phyloP scores from a whole-genome alignment of 257 asterid species.

The Ilex asprella region DNA sequence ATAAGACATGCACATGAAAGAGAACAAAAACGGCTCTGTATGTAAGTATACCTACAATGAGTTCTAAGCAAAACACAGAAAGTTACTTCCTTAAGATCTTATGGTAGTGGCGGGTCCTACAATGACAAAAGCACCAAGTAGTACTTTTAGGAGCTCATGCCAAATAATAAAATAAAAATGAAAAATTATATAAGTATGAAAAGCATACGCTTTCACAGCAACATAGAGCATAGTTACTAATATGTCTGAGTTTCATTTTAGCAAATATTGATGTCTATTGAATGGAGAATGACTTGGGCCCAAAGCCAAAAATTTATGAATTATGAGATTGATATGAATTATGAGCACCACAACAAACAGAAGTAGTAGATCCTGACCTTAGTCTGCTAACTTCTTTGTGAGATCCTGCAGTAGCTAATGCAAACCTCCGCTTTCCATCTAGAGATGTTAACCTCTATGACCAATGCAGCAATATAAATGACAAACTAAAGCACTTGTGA shows the following conservation, averaged over 20 bases:
- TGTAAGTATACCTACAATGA: constrained; percentile 60
- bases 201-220: neutral
- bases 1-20: constrained; percentile 1
- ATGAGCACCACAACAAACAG: neutral
- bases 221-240: too few relatives aligned
- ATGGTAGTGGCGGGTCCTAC: constrained; percentile 85
- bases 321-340: neutral
- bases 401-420: constrained; percentile 95
- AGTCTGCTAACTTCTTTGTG: constrained; percentile 96
- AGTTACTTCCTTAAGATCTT: constrained; percentile 72
- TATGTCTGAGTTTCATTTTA: neutral
- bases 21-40: constrained; percentile 5
- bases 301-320: neutral
- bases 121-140: constrained; percentile 18
- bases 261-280: neutral
- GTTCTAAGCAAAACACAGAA: constrained; percentile 89
- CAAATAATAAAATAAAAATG: neutral
- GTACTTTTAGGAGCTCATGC: constrained; percentile 19
- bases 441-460: constrained; percentile 84
- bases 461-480: constrained; percentile 2
- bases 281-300: neutral
- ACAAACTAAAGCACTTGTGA: neutral
- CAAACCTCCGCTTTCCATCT: too few relatives aligned
- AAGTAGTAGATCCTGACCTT: constrained; percentile 53
- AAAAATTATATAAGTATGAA: neutral